Conservation (phyloP, 2,329 filamentous ascomycete genomes). For the Colletotrichum musicola region DNA sequence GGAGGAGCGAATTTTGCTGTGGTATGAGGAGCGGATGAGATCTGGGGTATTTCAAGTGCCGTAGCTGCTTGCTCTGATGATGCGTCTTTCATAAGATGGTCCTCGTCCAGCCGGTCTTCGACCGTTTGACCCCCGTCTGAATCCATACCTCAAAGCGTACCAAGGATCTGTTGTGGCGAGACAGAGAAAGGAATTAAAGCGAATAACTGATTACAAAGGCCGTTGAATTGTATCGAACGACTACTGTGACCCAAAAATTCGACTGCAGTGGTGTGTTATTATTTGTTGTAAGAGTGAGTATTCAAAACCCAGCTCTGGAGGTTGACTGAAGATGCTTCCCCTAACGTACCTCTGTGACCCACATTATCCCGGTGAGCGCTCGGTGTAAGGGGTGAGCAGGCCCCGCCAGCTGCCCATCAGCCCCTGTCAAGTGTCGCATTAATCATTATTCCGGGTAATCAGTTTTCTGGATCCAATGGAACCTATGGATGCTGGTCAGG, state of each 20-base stretch:
- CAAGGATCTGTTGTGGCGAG: too few species aligned
- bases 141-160: conserved; percentile 18
- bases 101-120: conserved; percentile 22
- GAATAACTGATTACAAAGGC: too few species aligned
- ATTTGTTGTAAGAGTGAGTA: too few species aligned
- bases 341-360: not conserved
- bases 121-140: conserved; percentile 25
- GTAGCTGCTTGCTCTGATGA: conserved; percentile 6
- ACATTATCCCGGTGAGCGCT: conserved; percentile 25
- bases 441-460: conserved; percentile 27
- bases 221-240: too few species aligned
- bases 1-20: not conserved
- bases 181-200: too few species aligned
- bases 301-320: too few species aligned
- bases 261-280: too few species aligned
- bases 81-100: conserved; percentile 34
- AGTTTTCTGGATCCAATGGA: not conserved
- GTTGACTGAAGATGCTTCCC: not conserved
- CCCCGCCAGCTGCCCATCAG: too few species aligned
- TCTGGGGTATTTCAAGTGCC: conserved; percentile 2
- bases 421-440: not conserved
- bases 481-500: conserved; percentile 1
- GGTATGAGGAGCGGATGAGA: not conserved
- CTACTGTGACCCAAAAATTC: too few species aligned
- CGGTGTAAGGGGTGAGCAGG: conserved; percentile 20